Percentiles rank a stretch among this genome's conserved stretches.
phyloP scores from a whole-genome alignment of 495 filamentous ascomycete species.

The Penicillium alfredii region DNA sequence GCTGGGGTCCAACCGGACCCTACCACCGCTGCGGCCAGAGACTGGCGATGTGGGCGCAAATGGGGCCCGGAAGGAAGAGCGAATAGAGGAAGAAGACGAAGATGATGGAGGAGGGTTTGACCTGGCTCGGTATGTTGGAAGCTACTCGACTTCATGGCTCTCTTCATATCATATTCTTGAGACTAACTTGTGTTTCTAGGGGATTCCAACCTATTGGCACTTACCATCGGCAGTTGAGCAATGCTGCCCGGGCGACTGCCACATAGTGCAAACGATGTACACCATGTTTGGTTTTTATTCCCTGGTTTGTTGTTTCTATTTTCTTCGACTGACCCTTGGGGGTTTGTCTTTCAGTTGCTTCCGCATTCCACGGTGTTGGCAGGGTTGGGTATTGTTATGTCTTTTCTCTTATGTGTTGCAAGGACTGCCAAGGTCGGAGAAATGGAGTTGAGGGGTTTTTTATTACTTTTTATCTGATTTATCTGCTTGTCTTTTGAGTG shows the following conservation, averaged over 20 bases:
- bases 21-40: constrained; percentile 33
- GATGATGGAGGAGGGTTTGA: constrained; percentile 59
- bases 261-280: constrained; percentile 24
- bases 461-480: constrained; percentile 1
- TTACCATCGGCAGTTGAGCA: too few relatives aligned
- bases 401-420: too few relatives aligned
- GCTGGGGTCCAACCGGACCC: constrained; percentile 26
- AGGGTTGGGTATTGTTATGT: too few relatives aligned
- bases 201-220: constrained; percentile 68
- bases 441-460: too few relatives aligned
- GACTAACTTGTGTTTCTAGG: constrained; percentile 37
- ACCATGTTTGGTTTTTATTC: constrained; percentile 17
- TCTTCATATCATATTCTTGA: too few relatives aligned
- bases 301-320: constrained; percentile 3
- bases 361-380: constrained; percentile 26
- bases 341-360: constrained; percentile 9
- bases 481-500: constrained; percentile 2
- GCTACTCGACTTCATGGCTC: too few relatives aligned
- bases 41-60: constrained; percentile 11
- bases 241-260: too few relatives aligned
- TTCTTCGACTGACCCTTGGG: too few relatives aligned
- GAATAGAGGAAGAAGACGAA: constrained; percentile 39
- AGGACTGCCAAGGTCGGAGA: too few relatives aligned
- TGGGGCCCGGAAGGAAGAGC: constrained; percentile 14
- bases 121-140: constrained; percentile 61